Evolutionary conservation across 192 early-diverging fungal genomes (phyloP), one percentile per base, ranked within the genome.

Genomic region (Mortierella antarctica): DNA sequence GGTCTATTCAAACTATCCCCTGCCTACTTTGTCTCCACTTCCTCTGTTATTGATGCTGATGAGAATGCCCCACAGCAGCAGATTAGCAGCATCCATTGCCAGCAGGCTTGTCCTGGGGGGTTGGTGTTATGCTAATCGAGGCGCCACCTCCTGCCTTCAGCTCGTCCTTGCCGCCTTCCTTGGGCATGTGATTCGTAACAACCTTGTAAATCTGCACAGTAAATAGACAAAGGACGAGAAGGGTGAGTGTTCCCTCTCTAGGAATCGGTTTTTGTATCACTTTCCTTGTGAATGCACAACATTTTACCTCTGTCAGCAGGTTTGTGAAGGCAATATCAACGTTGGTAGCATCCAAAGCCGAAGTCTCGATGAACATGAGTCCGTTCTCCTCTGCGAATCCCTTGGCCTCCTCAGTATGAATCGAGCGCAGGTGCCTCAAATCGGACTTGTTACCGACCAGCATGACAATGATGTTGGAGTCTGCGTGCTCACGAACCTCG

Each of bases 401-500:
- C 44, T 88, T 88, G 8, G 94, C 97, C 65, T 95, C 95, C 45
- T 95, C 95, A 4, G 91, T 87, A 14, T 89, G 83, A 12, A 97
- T 90, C 41, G 90, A 89, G 57, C 96, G 91, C 57, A 84, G 81
- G 39, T 89, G 86, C 13, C 84, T 91, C 61, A 98, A 83, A 88
- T 98, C 97, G 48, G 95, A 86, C 86, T 98, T 98, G 88, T 98
- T 98, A 50, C 97, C 97, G 23, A 96, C 97, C 49, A 98, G 84
- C 57, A 94, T 94, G 85, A 98, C 94, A 61, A 97, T 93, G 79
- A 97, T 96, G 87, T 95, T 94, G 17, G 94, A 92, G 84, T 95
- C 96, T 12, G 95, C 94, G 83, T 98, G 97, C 67, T 96, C 93
- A 75, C 95, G 94, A n/a, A 98, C 92, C 85, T 98, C 97, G 78